A percentile compares a stretch with the other conserved stretches of the same genome.
phyloP scores from a whole-genome alignment of 805 yeast species.

The Maudiozyma pseudohumilis region DNA sequence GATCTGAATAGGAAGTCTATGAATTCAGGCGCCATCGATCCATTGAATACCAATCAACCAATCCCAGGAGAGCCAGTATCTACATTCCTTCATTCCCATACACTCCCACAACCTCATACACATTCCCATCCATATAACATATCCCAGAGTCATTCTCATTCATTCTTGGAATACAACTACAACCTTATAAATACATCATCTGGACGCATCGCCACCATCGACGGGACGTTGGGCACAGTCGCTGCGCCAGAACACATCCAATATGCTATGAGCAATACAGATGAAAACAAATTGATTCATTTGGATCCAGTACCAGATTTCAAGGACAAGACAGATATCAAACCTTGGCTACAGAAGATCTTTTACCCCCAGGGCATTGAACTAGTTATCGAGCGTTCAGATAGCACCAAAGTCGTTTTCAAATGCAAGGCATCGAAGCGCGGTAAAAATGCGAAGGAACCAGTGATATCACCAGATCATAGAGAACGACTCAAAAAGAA shows the following conservation, averaged over 20 bases:
- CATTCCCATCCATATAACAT: conserved; percentile 6
- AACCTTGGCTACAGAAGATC: conserved; percentile 51
- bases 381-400: conserved; percentile 54
- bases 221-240: conserved; percentile 2
- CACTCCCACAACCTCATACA: not conserved
- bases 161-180: conserved; percentile 2
- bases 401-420: conserved; percentile 49
- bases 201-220: not conserved
- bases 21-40: too few species aligned
- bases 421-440: conserved; percentile 41
- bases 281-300: conserved; percentile 27
- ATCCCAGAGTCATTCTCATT: conserved; percentile 1
- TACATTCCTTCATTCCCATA: conserved; percentile 1
- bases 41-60: too few species aligned
- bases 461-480: not conserved
- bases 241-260: conserved; percentile 10
- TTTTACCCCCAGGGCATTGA: conserved; percentile 40
- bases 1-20: too few species aligned
- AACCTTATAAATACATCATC: not conserved
- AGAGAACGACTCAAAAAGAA: not conserved
- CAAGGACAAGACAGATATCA: conserved; percentile 39
- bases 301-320: conserved; percentile 32
- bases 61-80: not conserved
- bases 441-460: conserved; percentile 13
- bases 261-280: conserved; percentile 4